Percentiles rank a stretch among this genome's conserved stretches.
Conservation (phyloP, 768 basidiomycete species). For the Porpolomopsis calyptriformis region DNA sequence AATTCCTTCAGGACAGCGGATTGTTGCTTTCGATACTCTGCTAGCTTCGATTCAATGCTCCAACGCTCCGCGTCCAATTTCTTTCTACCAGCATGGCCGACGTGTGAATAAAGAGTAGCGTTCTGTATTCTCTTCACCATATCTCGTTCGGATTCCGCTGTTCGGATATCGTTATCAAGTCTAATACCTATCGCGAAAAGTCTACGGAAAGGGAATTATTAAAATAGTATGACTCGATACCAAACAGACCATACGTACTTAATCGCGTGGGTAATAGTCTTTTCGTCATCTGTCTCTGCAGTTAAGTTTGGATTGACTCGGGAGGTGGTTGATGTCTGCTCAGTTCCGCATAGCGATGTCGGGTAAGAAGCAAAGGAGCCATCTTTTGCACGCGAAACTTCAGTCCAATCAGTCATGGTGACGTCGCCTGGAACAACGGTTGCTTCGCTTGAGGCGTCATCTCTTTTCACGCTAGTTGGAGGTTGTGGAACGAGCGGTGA, state of each 20-base stretch:
- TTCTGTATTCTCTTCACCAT: neutral
- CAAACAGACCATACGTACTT: too few relatives aligned
- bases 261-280: too few relatives aligned
- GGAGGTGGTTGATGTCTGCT: neutral
- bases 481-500: neutral
- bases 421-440: neutral
- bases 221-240: too few relatives aligned
- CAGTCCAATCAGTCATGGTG: neutral
- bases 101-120: neutral
- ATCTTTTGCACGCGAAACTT: neutral
- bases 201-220: neutral
- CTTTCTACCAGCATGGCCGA: neutral
- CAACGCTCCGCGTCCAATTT: neutral
- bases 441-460: neutral
- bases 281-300: neutral
- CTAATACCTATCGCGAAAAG: neutral
- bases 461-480: neutral
- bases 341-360: neutral
- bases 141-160: neutral
- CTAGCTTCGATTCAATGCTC: neutral
- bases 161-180: neutral
- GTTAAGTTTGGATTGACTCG: neutral
- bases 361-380: neutral
- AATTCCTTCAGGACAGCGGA: neutral
- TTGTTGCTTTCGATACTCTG: neutral